Percentiles rank a stretch among this genome's conserved stretches.
These are phyloP conservation scores for Pezicula neosporulosa DNA, from an alignment of 2,329 filamentous ascomycete species.

Conservation along the genomic window DNA sequence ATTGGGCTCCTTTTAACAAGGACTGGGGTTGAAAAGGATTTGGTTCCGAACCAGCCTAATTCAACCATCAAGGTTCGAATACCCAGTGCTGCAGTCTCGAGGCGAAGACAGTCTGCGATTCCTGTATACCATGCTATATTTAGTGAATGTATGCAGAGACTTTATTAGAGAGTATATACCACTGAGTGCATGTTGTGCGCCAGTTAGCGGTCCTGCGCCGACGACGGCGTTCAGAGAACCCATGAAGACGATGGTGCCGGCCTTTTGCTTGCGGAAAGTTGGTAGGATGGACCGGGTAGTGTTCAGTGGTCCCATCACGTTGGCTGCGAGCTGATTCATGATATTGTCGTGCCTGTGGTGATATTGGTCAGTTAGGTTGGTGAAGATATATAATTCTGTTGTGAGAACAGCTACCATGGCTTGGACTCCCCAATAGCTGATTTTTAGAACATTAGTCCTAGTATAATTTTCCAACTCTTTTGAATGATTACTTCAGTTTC, in stretches of 20 bases:
- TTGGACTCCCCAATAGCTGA: too few species aligned
- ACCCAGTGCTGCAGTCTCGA: background rate
- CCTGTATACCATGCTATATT: background rate
- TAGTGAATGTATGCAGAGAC: background rate
- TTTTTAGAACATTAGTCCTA: too few species aligned
- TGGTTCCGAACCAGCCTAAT: slow-evolving; percentile 46
- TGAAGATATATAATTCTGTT: too few species aligned
- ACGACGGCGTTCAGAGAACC: background rate
- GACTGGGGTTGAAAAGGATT: slow-evolving; percentile 6
- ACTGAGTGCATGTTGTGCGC: too few species aligned
- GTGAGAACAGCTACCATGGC: too few species aligned
- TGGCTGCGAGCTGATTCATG: slow-evolving; percentile 41
- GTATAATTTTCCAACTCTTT: too few species aligned
- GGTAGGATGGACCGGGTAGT: slow-evolving; percentile 44
- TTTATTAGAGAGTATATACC: too few species aligned
- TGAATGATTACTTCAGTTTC: slow-evolving; percentile 9
- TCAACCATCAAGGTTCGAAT: slow-evolving; percentile 29
- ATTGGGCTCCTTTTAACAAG: too few species aligned
- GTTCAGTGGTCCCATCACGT: slow-evolving; percentile 49
- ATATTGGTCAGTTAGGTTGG: background rate
- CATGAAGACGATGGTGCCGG: slow-evolving; percentile 27
- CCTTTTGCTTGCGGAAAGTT: slow-evolving; percentile 35
- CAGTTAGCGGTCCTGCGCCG: too few species aligned
- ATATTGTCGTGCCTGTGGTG: slow-evolving; percentile 1
- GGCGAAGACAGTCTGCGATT: background rate